Evolutionary conservation across 2,329 filamentous ascomycete species (phyloP).

Genomic region (Onygenales sp.): DNA sequence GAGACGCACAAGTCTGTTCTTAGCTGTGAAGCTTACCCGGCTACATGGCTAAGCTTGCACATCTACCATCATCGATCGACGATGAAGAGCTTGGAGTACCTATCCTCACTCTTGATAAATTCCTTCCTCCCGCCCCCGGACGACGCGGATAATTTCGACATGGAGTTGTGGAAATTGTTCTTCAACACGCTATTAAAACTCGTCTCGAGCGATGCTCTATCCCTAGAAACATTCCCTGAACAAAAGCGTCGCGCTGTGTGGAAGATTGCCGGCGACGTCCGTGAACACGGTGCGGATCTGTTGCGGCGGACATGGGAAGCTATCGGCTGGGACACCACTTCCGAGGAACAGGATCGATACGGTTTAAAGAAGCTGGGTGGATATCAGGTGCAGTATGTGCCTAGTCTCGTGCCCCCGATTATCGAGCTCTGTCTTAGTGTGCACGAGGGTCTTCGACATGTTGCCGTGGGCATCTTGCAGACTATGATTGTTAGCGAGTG

Average conservation of each 20-base stretch:
- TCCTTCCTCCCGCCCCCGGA: constrained; percentile 81
- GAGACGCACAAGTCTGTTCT: constrained; percentile 84
- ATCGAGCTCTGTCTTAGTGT: constrained; percentile 92
- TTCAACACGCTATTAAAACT: constrained; percentile 83
- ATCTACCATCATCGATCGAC: constrained; percentile 89
- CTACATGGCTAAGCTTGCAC: constrained; percentile 82
- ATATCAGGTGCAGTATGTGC: constrained; percentile 97
- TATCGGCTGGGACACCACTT: constrained; percentile 87
- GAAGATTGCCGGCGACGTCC: constrained; percentile 96
- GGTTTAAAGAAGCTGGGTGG: constrained; percentile 79
- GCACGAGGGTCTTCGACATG: constrained; percentile 78
- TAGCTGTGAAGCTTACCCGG: constrained; percentile 79
- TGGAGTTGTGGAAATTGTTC: constrained; percentile 86
- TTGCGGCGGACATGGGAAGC: constrained; percentile 83
- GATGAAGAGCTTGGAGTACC: constrained; percentile 73
- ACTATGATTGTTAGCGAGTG: constrained; percentile 99
- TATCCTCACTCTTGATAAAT: constrained; percentile 70
- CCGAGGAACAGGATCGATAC: constrained; percentile 69
- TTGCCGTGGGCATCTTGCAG: constrained; percentile 86
- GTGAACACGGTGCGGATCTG: constrained; percentile 81
- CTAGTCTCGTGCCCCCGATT: constrained; percentile 79
- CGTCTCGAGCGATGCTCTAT: constrained; percentile 78
- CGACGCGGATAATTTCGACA: constrained; percentile 85
- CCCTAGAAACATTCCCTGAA: constrained; percentile 91
- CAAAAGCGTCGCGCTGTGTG: constrained; percentile 93